Conservation (phyloP, 352 stramenopile species). For the Phytophthora fragariae region DNA sequence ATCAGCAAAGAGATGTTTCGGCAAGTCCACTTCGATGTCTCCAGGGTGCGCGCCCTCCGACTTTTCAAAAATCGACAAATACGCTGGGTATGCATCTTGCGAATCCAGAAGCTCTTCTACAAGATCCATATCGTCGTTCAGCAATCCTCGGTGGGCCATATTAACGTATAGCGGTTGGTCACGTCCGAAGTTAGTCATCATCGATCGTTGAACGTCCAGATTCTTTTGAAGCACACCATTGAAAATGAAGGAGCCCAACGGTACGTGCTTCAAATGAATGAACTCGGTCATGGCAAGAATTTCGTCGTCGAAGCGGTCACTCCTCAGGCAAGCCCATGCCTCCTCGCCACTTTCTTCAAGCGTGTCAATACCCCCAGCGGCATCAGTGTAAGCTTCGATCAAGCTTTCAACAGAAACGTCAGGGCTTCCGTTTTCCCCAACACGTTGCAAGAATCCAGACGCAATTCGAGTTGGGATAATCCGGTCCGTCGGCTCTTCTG, state of each 20-base stretch:
- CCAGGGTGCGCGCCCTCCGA: slow-evolving; percentile 30
- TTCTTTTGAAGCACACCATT: slow-evolving; percentile 86
- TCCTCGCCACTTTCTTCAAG: slow-evolving; percentile 54
- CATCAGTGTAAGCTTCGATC: slow-evolving; percentile 70
- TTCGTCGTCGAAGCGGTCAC: slow-evolving; percentile 59
- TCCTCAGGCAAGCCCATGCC: slow-evolving; percentile 50
- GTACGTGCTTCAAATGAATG: slow-evolving; percentile 84
- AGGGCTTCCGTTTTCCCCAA: slow-evolving; percentile 50
- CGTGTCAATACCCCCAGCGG: slow-evolving; percentile 46
- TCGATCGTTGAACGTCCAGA: slow-evolving; percentile 70
- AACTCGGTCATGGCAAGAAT: slow-evolving; percentile 81
- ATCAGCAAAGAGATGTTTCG: slow-evolving; percentile 63
- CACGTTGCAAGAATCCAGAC: slow-evolving; percentile 60
- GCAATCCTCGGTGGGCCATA: slow-evolving; percentile 59
- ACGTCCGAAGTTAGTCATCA: slow-evolving; percentile 81
- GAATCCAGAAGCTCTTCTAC: slow-evolving; percentile 66
- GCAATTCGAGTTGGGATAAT: slow-evolving; percentile 44
- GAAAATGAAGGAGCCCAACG: slow-evolving; percentile 77
- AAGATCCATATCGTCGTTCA: slow-evolving; percentile 75
- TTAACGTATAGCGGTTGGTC: slow-evolving; percentile 84
- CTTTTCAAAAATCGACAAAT: slow-evolving; percentile 71
- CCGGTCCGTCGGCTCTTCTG: slow-evolving; percentile 20
- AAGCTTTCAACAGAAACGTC: slow-evolving; percentile 63
- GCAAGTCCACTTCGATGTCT: slow-evolving; percentile 23
- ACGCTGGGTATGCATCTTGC: slow-evolving; percentile 73